Evolutionary conservation across 2,329 filamentous ascomycete genomes (phyloP).

Genomic region (Diaporthe velutina): DNA sequence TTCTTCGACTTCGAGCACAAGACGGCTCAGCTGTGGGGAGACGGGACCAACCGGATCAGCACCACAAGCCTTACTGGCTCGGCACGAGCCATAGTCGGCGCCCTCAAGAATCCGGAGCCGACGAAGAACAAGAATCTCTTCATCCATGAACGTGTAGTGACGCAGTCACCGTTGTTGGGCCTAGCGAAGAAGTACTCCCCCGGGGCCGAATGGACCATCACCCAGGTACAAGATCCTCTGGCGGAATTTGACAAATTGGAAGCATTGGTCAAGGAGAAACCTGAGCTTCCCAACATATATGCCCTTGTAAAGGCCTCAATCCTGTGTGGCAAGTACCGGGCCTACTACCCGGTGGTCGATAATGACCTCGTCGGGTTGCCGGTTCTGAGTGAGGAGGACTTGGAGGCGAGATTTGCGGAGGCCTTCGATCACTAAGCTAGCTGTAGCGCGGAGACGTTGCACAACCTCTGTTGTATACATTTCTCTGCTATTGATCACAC

Average conservation of each 20-base stretch:
- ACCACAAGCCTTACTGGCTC: neutral
- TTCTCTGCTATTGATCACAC: no score
- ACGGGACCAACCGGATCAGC: constrained; percentile 1
- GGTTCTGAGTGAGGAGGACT: neutral
- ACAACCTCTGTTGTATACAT: neutral
- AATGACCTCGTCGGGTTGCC: constrained; percentile 3
- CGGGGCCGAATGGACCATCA: neutral
- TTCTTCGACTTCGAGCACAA: constrained; percentile 16
- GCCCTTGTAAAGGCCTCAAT: neutral
- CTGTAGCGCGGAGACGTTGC: no score
- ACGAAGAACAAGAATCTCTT: constrained; percentile 2
- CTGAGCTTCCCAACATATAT: neutral
- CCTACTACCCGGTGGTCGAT: neutral
- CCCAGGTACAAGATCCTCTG: neutral
- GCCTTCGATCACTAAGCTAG: neutral
- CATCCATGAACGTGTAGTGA: neutral
- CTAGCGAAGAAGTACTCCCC: neutral
- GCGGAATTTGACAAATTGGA: neutral
- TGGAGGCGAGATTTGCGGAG: neutral
- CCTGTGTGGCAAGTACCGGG: neutral
- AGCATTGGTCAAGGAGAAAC: neutral
- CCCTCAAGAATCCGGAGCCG: neutral
- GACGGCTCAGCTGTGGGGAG: constrained; percentile 10
- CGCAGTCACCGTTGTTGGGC: neutral
- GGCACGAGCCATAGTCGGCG: neutral